Evolutionary conservation across 2,329 filamentous ascomycete genomes (phyloP).

Genomic region (Clathrospora elynae): DNA sequence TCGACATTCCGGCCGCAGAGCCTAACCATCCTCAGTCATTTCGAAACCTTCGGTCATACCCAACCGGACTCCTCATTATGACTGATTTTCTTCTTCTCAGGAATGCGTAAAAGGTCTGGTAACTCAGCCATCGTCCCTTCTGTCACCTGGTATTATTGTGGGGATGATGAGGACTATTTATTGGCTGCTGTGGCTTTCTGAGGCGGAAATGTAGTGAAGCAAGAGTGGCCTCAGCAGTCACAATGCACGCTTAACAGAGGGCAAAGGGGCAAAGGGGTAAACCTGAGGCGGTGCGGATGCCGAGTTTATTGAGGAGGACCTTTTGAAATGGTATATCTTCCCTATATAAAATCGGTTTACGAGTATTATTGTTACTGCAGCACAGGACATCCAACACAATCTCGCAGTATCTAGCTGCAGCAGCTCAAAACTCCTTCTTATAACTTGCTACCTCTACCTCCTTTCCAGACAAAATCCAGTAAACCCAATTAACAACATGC

Average conservation of each 20-base stretch:
- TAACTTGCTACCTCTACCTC: no score
- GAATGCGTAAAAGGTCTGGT: background rate
- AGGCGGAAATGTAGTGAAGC: background rate
- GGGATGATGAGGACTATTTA: background rate
- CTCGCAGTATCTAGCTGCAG: no score
- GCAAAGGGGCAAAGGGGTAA: background rate
- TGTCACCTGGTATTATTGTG: background rate
- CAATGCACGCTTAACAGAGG: background rate
- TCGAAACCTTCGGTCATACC: background rate
- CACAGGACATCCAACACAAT: no score
- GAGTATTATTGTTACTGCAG: background rate
- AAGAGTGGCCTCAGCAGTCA: background rate
- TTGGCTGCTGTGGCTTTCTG: background rate
- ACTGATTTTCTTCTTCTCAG: background rate
- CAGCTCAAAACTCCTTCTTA: no score
- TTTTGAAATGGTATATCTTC: background rate
- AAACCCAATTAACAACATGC: background rate
- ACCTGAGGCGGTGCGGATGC: background rate
- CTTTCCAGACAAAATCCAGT: no score
- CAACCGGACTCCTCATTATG: background rate
- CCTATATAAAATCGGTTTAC: background rate
- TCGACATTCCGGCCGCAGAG: no score
- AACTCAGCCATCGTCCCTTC: background rate
- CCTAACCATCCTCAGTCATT: no score
- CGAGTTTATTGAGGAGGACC: background rate